Percentiles rank a stretch among this genome's conserved stretches.
These are phyloP conservation scores for Helianthus tuberosus DNA, from an alignment of 129 eudicot genomes.

Conservation along the genomic window DNA sequence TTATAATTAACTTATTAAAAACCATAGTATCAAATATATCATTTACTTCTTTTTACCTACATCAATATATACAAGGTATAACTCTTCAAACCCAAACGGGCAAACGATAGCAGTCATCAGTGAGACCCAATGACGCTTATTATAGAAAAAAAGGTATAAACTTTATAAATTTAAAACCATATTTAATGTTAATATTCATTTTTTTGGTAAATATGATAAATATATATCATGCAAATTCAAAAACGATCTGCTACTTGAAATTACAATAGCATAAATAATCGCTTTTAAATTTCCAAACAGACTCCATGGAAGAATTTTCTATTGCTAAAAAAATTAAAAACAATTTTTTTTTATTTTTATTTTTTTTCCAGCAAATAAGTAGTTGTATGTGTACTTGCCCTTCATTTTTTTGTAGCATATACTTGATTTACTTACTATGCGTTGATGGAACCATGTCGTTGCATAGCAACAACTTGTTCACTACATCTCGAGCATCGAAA, in stretches of 20 bases:
- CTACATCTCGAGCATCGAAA: slow-evolving; percentile 85
- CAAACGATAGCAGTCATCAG: too few species aligned
- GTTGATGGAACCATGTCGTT: slow-evolving; percentile 53
- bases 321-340: not conserved
- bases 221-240: too few species aligned
- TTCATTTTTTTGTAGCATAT: slow-evolving; percentile 9
- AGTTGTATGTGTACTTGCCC: not conserved
- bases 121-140: not conserved
- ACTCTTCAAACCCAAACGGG: too few species aligned
- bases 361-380: not conserved
- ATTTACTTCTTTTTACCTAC: not conserved
- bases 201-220: too few species aligned
- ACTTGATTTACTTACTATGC: slow-evolving; percentile 8
- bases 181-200: too few species aligned
- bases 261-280: not conserved
- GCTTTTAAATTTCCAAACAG: not conserved
- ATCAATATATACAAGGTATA: too few species aligned
- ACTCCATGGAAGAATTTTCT: too few species aligned
- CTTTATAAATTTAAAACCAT: not conserved
- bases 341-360: not conserved
- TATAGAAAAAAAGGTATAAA: not conserved
- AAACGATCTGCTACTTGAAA: not conserved
- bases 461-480: slow-evolving; percentile 91
- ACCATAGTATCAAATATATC: not conserved
- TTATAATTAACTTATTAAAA: not conserved